These are phyloP conservation scores for Phytopythium cucurbitacearum DNA, from an alignment of 352 stramenopile genomes.

Conservation along the genomic window DNA sequence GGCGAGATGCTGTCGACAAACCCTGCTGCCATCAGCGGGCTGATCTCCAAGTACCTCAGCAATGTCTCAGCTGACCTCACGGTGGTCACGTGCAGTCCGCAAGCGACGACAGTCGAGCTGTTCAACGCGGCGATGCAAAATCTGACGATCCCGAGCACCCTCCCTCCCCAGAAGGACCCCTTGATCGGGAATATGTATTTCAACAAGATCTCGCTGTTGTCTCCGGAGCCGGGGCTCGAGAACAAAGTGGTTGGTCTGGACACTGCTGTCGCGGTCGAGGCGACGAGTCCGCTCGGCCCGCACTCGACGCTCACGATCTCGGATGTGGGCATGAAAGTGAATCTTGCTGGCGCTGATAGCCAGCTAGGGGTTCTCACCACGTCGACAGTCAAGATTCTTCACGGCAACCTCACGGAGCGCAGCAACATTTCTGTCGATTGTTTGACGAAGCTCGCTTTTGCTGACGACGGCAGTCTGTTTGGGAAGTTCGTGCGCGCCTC, in stretches of 20 bases:
- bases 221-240: conserved; percentile 31
- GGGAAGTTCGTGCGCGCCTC: conserved; percentile 67
- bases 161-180: conserved; percentile 58
- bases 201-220: conserved; percentile 41
- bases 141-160: conserved; percentile 48
- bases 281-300: conserved; percentile 56
- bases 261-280: conserved; percentile 60
- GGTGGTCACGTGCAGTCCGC: conserved; percentile 53
- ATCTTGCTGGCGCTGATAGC: conserved; percentile 30
- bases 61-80: conserved; percentile 44
- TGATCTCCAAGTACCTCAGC: conserved; percentile 81
- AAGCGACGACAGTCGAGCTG: conserved; percentile 59
- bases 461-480: conserved; percentile 39
- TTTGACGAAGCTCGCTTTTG: conserved; percentile 39
- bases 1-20: conserved; percentile 65
- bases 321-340: conserved; percentile 58
- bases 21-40: conserved; percentile 52
- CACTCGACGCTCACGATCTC: conserved; percentile 54
- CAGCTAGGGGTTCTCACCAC: conserved; percentile 49
- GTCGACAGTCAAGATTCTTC: conserved; percentile 44
- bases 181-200: conserved; percentile 68
- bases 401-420: conserved; percentile 44
- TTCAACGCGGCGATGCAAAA: conserved; percentile 74
- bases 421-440: conserved; percentile 76
- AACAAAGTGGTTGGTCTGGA: conserved; percentile 43